These are phyloP conservation scores for Mycotypha africana DNA, from an alignment of 371 early-diverging fungal genomes.

Conservation along the genomic window DNA sequence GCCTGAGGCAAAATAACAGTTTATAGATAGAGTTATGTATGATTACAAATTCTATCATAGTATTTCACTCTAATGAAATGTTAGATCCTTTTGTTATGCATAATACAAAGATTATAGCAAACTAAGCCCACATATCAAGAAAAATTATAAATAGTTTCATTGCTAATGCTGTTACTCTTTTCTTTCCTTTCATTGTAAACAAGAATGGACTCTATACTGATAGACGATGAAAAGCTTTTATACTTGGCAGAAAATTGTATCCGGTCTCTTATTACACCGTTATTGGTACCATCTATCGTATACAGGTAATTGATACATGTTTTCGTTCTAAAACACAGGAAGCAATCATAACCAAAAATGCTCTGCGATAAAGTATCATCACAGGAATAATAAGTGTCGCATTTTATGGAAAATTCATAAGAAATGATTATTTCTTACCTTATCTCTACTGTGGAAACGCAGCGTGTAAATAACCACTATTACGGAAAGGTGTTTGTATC, in stretches of 20 bases:
- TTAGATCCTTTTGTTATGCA: not conserved
- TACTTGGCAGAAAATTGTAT: conserved; percentile 11
- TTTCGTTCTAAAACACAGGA: not conserved
- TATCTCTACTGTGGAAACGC: conserved; percentile 12
- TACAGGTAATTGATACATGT: conserved; percentile 9
- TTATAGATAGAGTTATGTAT: no score
- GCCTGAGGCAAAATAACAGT: not conserved
- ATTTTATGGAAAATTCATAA: conserved; percentile 5
- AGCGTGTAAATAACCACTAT: conserved; percentile 13
- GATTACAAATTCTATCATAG: not conserved
- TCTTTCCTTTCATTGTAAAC: not conserved
- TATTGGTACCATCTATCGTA: conserved; percentile 5
- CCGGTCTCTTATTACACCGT: conserved; percentile 4
- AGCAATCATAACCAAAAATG: not conserved
- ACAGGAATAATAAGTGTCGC: conserved; percentile 4
- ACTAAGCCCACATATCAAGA: not conserved
- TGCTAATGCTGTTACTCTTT: not conserved
- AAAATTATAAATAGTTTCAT: no score
- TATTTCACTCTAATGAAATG: not conserved
- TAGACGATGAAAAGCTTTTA: not conserved
- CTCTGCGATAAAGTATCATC: not conserved
- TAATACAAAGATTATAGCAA: not conserved
- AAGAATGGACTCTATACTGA: conserved; percentile 5
- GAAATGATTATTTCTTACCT: conserved; percentile 8
- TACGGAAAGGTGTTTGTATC: not conserved